Conservation (phyloP, 1,284 basidiomycete genomes). For the Moniliophthora roreri region DNA sequence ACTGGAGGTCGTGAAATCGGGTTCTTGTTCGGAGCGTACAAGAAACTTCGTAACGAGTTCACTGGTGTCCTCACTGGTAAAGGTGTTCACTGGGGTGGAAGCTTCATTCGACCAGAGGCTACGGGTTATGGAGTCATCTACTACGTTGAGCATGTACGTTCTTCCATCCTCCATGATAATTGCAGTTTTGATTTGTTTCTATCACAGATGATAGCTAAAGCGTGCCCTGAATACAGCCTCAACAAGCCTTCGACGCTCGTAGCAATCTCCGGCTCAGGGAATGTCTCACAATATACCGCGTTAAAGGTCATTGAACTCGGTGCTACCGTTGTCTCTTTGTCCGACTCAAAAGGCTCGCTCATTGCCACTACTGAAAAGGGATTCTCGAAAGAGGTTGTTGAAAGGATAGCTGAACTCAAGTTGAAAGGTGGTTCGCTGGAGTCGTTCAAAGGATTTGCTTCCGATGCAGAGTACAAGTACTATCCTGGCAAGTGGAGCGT, state of each 20-base stretch:
- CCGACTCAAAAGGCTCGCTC: conserved; percentile 76
- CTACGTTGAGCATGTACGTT: conserved; percentile 70
- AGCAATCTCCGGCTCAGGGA: conserved; percentile 74
- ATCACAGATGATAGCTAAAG: conserved; percentile 49
- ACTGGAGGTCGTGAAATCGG: conserved; percentile 72
- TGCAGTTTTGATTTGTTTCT: not conserved
- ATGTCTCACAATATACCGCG: conserved; percentile 79
- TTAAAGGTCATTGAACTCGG: conserved; percentile 82
- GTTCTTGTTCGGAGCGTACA: conserved; percentile 76
- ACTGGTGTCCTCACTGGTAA: conserved; percentile 80
- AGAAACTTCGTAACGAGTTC: conserved; percentile 75
- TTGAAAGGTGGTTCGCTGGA: conserved; percentile 62
- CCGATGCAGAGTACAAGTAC: conserved; percentile 54
- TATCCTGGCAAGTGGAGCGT: conserved; percentile 48
- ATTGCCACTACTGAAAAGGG: conserved; percentile 52
- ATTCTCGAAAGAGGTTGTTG: conserved; percentile 60
- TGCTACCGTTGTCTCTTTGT: conserved; percentile 73
- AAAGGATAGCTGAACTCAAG: conserved; percentile 62
- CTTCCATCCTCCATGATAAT: conserved; percentile 1
- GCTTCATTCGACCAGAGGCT: conserved; percentile 72
- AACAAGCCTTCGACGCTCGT: conserved; percentile 49
- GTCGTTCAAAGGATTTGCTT: conserved; percentile 41
- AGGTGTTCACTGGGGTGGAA: conserved; percentile 74
- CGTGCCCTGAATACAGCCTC: conserved; percentile 46
- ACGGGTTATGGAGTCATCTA: conserved; percentile 81